These are phyloP conservation scores for Acanthamoeba culbertsoni DNA, from an alignment of 208 protist species.

Conservation along the genomic window DNA sequence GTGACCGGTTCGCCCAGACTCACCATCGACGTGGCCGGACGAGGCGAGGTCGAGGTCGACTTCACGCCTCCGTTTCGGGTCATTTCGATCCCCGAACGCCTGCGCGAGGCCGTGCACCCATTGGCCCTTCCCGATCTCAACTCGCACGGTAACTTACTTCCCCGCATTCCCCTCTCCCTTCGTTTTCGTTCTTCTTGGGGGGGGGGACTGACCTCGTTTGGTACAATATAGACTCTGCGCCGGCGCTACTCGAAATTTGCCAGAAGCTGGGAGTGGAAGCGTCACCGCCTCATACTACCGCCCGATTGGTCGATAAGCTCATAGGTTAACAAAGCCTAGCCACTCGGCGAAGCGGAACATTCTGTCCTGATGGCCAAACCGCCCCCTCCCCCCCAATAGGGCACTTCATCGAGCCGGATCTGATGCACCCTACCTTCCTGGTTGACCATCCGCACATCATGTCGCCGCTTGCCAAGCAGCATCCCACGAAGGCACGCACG, in stretches of 20 bases:
- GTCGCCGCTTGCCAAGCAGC: slow-evolving; percentile 65
- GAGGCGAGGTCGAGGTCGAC: slow-evolving; percentile 91
- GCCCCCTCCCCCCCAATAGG: slow-evolving; percentile 88
- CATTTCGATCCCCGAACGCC: slow-evolving; percentile 93
- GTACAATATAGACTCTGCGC: slow-evolving; percentile 85
- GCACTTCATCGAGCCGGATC: slow-evolving; percentile 89
- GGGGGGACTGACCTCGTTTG: too few relatives aligned
- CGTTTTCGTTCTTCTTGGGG: slow-evolving; percentile 81
- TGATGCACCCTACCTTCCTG: slow-evolving; percentile 94
- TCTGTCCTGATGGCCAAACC: too few relatives aligned
- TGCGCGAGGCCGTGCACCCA: slow-evolving; percentile 87
- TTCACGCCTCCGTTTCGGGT: slow-evolving; percentile 98
- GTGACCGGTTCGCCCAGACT: slow-evolving; percentile 90
- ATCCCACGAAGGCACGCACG: not conserved
- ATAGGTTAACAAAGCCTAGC: not conserved
- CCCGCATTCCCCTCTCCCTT: not conserved
- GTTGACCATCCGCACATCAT: slow-evolving; percentile 89
- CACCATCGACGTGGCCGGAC: slow-evolving; percentile 86
- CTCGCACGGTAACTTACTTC: not conserved
- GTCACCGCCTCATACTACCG: slow-evolving; percentile 87
- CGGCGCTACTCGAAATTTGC: slow-evolving; percentile 75
- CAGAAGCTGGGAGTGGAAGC: slow-evolving; percentile 87
- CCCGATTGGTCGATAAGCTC: slow-evolving; percentile 82
- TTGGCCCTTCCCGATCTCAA: slow-evolving; percentile 63
- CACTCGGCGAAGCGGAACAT: not conserved